Percentiles rank a stretch among this genome's conserved stretches.
phyloP scores from a whole-genome alignment of 257 asterid species.

The Vinca minor region DNA sequence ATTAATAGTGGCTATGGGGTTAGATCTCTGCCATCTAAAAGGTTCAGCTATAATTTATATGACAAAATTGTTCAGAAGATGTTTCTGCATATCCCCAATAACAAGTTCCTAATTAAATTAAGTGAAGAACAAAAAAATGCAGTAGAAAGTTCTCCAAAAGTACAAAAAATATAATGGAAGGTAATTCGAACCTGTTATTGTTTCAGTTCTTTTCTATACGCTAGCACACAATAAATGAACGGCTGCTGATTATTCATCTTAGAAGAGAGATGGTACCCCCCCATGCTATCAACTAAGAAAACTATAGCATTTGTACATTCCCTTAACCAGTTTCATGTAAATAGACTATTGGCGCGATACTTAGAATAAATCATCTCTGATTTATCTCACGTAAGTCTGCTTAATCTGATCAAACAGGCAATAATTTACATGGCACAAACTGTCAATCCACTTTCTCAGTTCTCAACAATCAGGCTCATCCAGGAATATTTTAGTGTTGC shows the following conservation, averaged over 20 bases:
- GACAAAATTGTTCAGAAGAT: neutral
- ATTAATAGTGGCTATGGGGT: neutral
- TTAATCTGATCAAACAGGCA: neutral
- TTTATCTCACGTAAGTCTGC: neutral
- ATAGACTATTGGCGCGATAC: neutral
- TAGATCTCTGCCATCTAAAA: neutral
- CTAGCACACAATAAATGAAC: neutral
- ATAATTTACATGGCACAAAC: neutral
- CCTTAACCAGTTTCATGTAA: neutral
- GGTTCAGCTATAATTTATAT: neutral
- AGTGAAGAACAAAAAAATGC: neutral
- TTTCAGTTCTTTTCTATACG: neutral
- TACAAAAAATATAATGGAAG: neutral
- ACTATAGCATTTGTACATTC: neutral
- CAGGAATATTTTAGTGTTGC: neutral
- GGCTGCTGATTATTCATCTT: neutral
- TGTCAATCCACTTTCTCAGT: neutral
- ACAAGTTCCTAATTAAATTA: neutral
- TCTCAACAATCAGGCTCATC: neutral
- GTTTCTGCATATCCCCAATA: neutral
- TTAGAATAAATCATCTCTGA: neutral
- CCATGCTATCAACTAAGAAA: neutral
- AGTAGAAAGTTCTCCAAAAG: neutral
- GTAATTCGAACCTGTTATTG: neutral
- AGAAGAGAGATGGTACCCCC: neutral